Conservation (phyloP, 1,139 yeast species). For the Entelexis paramagnoliae region DNA sequence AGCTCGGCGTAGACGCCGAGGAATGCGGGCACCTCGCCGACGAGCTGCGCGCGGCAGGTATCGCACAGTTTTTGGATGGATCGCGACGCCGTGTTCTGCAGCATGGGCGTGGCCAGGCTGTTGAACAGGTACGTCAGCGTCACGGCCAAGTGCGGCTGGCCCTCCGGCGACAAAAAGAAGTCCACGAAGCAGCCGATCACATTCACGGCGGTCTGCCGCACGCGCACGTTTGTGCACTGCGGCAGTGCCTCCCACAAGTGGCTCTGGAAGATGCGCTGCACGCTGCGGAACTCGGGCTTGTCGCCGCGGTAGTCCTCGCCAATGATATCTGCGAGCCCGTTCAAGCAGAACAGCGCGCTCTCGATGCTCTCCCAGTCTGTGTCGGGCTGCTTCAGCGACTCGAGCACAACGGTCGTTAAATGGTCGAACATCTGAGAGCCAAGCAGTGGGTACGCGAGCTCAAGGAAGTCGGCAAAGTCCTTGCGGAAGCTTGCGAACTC, state of each 20-base stretch:
- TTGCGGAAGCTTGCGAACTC: slow-evolving; percentile 60
- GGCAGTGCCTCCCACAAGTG: slow-evolving; percentile 30
- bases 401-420: slow-evolving; percentile 39
- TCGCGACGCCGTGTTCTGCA: slow-evolving; percentile 32
- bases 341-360: slow-evolving; percentile 55
- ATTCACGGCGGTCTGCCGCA: slow-evolving; percentile 32
- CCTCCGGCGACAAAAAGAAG: slow-evolving; percentile 29
- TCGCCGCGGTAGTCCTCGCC: slow-evolving; percentile 20
- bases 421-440: slow-evolving; percentile 47
- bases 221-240: slow-evolving; percentile 25
- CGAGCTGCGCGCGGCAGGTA: slow-evolving; percentile 28
- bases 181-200: slow-evolving; percentile 32
- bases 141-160: slow-evolving; percentile 28
- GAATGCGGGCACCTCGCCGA: slow-evolving; percentile 28
- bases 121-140: slow-evolving; percentile 30
- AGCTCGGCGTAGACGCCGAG: slow-evolving; percentile 29
- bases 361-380: slow-evolving; percentile 45
- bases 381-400: slow-evolving; percentile 17
- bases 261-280: slow-evolving; percentile 27
- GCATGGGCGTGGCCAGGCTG: slow-evolving; percentile 26
- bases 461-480: slow-evolving; percentile 68
- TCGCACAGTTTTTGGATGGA: slow-evolving; percentile 34
- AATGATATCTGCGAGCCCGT: slow-evolving; percentile 38
- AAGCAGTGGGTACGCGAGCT: slow-evolving; percentile 54
- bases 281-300: slow-evolving; percentile 15